Evolutionary conservation across 495 filamentous ascomycete genomes (phyloP), one percentile per base, ranked within the genome.

Genomic region (Parathielavia appendiculata): DNA sequence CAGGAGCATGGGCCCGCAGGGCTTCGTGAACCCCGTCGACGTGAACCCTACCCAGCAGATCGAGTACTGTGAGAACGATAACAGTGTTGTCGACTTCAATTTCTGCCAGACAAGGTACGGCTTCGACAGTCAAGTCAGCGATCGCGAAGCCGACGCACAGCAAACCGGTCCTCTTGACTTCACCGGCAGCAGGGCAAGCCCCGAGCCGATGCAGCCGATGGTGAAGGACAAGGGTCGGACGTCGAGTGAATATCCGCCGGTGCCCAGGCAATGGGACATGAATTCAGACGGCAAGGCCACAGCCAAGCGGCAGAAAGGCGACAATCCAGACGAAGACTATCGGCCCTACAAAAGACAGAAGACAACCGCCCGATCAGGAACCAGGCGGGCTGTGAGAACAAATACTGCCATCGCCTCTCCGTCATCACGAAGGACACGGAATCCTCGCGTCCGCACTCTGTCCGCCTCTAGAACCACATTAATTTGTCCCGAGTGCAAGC

Each of bases 11-110:
- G 61, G 65, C 8, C 51, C 66, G 10, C 26, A 30, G 26, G 59
- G 54, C 44, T 77, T 56, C 17, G 73, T 76, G 16, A 76, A 72
- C 49, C 75, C 62, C 17, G 55, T 57, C 12, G 73, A 77, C 39
- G 67, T 78, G 14, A 75, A 73, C 59, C 61, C 66, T 0, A 67
- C 56, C 39, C 69, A 69, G 40, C 71, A 71, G 41, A 23, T 58
- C 4, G 67, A 68, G 43, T 69, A 66, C 51, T 67, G 51, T 47
- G 75, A 76, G 13, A 62, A 35, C 58, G 68, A 70, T 23, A 59
- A 26, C 39, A 48, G 41, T 41, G 49, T 45, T 22, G 10, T 56
- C 23, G 56, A 64, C 38, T 66, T 67, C 51, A 48, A 35, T 51
- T 41, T 61, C 13, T 17, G 47, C 6, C 50, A 57, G 4, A 7